Evolutionary conservation across 768 basidiomycete species (phyloP).

Genomic region (Lactarius akahatsu): DNA sequence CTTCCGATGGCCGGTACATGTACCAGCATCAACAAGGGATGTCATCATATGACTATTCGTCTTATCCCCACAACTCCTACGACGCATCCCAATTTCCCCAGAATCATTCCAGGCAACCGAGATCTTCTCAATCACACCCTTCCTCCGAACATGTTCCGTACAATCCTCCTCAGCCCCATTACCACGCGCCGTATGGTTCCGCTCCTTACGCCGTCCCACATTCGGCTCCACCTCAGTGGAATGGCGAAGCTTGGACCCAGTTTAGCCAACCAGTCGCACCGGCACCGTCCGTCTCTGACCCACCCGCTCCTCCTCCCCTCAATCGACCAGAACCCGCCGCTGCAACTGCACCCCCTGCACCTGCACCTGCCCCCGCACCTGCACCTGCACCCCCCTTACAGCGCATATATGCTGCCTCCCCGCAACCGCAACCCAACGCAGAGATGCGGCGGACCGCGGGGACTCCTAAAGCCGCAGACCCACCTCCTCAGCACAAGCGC

Average conservation of each 20-base stretch:
- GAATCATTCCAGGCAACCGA: conserved; percentile 31
- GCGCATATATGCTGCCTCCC: conserved; percentile 35
- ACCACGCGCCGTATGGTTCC: conserved; percentile 28
- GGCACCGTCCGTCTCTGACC: conserved; percentile 23
- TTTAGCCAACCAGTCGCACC: conserved; percentile 18
- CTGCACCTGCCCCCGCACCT: conserved; percentile 32
- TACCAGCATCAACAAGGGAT: conserved; percentile 49
- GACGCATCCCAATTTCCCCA: conserved; percentile 35
- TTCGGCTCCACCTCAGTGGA: conserved; percentile 28
- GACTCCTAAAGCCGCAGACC: conserved; percentile 22
- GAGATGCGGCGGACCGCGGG: conserved; percentile 35
- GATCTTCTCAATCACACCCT: conserved; percentile 34
- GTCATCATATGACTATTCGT: conserved; percentile 51
- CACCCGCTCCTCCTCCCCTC: conserved; percentile 11
- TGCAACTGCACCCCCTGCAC: conserved; percentile 30
- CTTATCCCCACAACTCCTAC: conserved; percentile 40
- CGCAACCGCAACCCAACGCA: conserved; percentile 36
- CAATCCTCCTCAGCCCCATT: conserved; percentile 30
- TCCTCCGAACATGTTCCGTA: conserved; percentile 33
- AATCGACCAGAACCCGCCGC: conserved; percentile 21
- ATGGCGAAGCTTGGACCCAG: conserved; percentile 29
- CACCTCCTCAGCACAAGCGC: conserved; percentile 35
- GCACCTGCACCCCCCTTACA: conserved; percentile 34
- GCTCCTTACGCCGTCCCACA: conserved; percentile 26
- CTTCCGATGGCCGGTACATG: conserved; percentile 54